phyloP scores from a whole-genome alignment of 1,139 yeast genomes.

The Meyerozyma smithsonii region DNA sequence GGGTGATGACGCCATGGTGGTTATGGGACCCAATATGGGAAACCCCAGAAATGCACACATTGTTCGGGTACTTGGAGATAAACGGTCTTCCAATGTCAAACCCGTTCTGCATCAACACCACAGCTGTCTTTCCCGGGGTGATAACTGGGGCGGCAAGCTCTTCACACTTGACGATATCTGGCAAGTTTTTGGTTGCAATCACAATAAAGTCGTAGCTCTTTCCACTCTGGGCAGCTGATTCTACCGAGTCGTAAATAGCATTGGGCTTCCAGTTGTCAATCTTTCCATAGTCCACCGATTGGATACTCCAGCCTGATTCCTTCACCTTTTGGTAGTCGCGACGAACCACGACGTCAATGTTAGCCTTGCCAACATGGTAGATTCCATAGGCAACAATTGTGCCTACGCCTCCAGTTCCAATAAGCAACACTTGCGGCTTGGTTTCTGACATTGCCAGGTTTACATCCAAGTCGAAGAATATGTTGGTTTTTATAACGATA shows the following conservation, averaged over 20 bases:
- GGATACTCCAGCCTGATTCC: conserved; percentile 51
- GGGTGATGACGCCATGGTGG: conserved; percentile 46
- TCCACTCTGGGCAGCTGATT: conserved; percentile 41
- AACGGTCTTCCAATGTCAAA: conserved; percentile 53
- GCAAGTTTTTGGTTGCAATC: conserved; percentile 69
- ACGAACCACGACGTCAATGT: conserved; percentile 59
- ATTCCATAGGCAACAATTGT: conserved; percentile 62
- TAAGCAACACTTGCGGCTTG: conserved; percentile 8
- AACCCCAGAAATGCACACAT: conserved; percentile 60
- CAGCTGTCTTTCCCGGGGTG: conserved; percentile 29
- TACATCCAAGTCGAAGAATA: no score
- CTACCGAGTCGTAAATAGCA: conserved; percentile 35
- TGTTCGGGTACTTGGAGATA: conserved; percentile 27
- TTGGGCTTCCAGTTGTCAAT: conserved; percentile 52
- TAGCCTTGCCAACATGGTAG: conserved; percentile 36
- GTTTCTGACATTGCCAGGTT: background rate
- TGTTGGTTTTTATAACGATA: background rate
- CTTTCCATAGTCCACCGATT: conserved; percentile 59
- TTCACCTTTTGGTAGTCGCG: conserved; percentile 57
- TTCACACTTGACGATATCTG: conserved; percentile 21
- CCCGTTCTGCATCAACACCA: conserved; percentile 71
- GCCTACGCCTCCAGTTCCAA: conserved; percentile 77
- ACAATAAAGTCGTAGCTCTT: conserved; percentile 59
- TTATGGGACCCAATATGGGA: conserved; percentile 65
- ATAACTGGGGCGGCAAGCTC: conserved; percentile 32